These are phyloP conservation scores for Petasospora fabianii DNA, from an alignment of 1,139 yeast species.

Conservation along the genomic window DNA sequence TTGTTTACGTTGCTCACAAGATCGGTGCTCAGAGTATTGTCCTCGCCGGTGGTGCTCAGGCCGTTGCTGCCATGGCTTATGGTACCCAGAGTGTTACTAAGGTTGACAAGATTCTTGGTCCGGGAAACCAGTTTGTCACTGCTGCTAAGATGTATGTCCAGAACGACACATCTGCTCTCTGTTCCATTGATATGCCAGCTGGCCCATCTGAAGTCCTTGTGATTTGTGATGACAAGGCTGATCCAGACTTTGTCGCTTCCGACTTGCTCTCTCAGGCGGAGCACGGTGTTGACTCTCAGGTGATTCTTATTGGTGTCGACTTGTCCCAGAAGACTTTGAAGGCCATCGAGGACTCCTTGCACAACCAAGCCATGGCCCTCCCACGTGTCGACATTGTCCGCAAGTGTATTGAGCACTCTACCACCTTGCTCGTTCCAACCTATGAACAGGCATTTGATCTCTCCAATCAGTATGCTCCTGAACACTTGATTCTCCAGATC, in stretches of 20 bases:
- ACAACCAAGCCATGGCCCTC: constrained; percentile 75
- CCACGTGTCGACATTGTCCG: constrained; percentile 94
- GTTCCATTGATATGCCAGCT: constrained; percentile 99
- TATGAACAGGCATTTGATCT: constrained; percentile 76
- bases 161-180: constrained; percentile 90
- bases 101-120: constrained; percentile 96
- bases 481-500: constrained; percentile 89
- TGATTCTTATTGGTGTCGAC: constrained; percentile 79
- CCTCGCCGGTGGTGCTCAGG: constrained; percentile 99
- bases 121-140: constrained; percentile 98
- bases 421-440: constrained; percentile 62
- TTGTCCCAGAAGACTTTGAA: constrained; percentile 56
- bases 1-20: constrained; percentile 94
- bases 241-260: constrained; percentile 93
- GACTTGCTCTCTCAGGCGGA: constrained; percentile 97
- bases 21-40: constrained; percentile 88
- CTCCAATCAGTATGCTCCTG: constrained; percentile 93
- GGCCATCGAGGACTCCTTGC: constrained; percentile 76
- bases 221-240: constrained; percentile 81
- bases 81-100: constrained; percentile 92
- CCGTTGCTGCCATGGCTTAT: constrained; percentile 97
- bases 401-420: constrained; percentile 87
- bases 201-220: constrained; percentile 98
- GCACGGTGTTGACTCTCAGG: constrained; percentile 98
- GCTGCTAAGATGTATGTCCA: constrained; percentile 98